Evolutionary conservation across 2,329 filamentous ascomycete species (phyloP).

Genomic region (Colletotrichum spinosum): DNA sequence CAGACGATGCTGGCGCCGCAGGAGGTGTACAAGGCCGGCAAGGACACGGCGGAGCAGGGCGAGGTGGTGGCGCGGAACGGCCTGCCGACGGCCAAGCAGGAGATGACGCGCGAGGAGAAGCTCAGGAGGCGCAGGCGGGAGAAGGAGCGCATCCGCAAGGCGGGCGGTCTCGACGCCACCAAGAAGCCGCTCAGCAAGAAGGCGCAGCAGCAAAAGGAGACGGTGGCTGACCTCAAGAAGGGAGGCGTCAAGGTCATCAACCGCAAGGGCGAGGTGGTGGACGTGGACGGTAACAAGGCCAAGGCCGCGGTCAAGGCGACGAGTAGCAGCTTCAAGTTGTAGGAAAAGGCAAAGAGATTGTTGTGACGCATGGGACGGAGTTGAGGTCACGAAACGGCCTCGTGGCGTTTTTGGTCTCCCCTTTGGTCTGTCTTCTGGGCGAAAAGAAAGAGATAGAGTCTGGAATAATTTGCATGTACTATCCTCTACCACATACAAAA

Average conservation of each 20-base stretch:
- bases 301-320: conserved; percentile 62
- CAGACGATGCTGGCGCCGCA: conserved; percentile 89
- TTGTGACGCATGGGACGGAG: conserved; percentile 15
- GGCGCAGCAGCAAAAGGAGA: conserved; percentile 57
- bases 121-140: conserved; percentile 78
- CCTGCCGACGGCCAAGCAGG: conserved; percentile 81
- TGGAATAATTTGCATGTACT: conserved; percentile 8
- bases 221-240: conserved; percentile 79
- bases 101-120: conserved; percentile 91
- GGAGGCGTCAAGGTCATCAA: conserved; percentile 93
- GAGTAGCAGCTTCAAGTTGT: conserved; percentile 73
- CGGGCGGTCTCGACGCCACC: conserved; percentile 56
- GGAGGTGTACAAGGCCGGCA: conserved; percentile 89
- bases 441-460: neutral
- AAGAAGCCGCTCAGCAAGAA: conserved; percentile 69
- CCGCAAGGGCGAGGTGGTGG: conserved; percentile 85
- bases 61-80: conserved; percentile 85
- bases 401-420: neutral
- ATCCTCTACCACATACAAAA: conserved; percentile 17
- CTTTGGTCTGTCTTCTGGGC: neutral
- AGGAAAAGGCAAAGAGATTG: conserved; percentile 36
- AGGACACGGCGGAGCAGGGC: conserved; percentile 70
- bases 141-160: conserved; percentile 86
- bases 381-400: conserved; percentile 16
- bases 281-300: conserved; percentile 85